Base-by-base conservation (phyloP, 2,329 filamentous ascomycete species). In the Fusarium decemcellulare region DNA sequence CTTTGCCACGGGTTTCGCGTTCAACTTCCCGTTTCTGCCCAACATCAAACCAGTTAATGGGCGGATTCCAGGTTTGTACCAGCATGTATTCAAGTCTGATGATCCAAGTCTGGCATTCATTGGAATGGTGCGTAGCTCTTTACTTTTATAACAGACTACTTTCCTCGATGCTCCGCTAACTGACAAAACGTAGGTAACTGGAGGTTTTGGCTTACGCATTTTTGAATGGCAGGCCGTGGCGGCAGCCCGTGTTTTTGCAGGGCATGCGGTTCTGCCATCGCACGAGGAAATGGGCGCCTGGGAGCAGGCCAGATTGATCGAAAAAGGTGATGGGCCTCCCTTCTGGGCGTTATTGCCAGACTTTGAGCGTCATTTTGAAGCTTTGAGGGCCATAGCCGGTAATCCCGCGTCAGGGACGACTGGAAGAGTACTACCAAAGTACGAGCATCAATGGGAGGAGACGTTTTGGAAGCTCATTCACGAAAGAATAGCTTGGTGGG, bases 391-490 rank as follows among this genome's bases (percentile, higher is more conserved):
- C 6, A 73, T 85, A 29, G 83, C 83, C 0, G 83, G 83, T 0
- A 78, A 83, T 8, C 82, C 84, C 3, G 73, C 69, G 0, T 69
- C 76, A 6, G 80, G 78, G 0, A 77, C 77, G 5, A 78, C 77
- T 0, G 83, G 82, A 0, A 77, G 83, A 8, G 71, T 71, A 11
- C 66, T 86, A 32, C 82, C 83, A 2, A 75, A 73, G 3, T 86
- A 84, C 55, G 79, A 84, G 12, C 76, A 76, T 29, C 76, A 76
- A 23, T 83, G 81, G 81, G 58, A 77, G 2, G 74, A 77, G 3
- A 40, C 29, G 70, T 59, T 59, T 34, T 63, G 61, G 56, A 10
- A 59, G 44, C 46, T 59, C 12, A 50, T 59, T 8, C 11, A 59
- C 9, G 18, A 23, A 23, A 23, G 18, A 23, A 23, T 23, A 23